phyloP scores from a whole-genome alignment of 2,329 filamentous ascomycete species.

The Aspergillus uvarum region DNA sequence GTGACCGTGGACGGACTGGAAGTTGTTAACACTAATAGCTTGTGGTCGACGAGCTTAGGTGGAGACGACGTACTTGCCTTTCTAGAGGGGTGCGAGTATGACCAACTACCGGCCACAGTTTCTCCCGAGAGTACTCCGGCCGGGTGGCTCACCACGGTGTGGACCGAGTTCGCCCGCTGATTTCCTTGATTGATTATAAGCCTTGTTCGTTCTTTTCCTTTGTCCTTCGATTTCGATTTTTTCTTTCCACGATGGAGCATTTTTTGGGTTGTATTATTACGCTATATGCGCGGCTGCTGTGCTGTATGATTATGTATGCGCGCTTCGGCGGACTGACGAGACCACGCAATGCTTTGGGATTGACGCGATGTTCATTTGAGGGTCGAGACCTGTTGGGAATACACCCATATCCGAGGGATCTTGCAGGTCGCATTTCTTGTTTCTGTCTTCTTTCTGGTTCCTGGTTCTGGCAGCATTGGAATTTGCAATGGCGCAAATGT shows the following conservation, averaged over 20 bases:
- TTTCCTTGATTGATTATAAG: background rate
- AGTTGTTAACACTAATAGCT: conserved; percentile 21
- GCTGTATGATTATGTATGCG: conserved; percentile 27
- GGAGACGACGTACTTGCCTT: conserved; percentile 42
- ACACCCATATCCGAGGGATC: no score
- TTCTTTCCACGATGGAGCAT: conserved; percentile 6
- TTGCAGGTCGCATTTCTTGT: background rate
- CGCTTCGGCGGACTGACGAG: conserved; percentile 16
- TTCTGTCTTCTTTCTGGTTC: background rate
- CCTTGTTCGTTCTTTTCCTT: background rate
- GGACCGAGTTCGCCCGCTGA: conserved; percentile 33
- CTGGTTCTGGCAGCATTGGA: background rate
- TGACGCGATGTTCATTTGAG: conserved; percentile 1
- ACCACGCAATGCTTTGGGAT: conserved; percentile 13
- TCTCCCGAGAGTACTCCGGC: conserved; percentile 34
- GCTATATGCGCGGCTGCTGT: conserved; percentile 23
- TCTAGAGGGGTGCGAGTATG: conserved; percentile 36
- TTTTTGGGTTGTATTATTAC: conserved; percentile 30
- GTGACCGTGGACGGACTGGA: conserved; percentile 31
- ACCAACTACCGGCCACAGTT: conserved; percentile 27
- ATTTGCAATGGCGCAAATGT: background rate
- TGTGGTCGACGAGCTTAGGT: conserved; percentile 36
- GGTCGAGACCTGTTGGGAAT: background rate
- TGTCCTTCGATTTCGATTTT: conserved; percentile 8
- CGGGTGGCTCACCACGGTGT: conserved; percentile 40